phyloP scores from a whole-genome alignment of 2,329 filamentous ascomycete genomes.

The Ophiostoma himal-ulmi region DNA sequence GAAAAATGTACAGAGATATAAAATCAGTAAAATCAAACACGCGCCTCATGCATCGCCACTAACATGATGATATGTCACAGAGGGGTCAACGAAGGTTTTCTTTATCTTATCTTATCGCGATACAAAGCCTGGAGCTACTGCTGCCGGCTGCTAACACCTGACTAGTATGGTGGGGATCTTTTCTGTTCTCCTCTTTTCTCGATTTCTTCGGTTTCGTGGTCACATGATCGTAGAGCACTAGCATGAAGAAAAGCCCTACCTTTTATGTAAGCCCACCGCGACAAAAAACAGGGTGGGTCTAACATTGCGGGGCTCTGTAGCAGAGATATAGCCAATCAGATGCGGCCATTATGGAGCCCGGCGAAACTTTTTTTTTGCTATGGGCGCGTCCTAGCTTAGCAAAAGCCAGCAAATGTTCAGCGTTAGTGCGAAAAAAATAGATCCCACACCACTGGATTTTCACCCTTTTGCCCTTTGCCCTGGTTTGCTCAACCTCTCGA shows the following conservation, averaged over 20 bases:
- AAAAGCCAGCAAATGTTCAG: background rate
- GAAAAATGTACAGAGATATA: background rate
- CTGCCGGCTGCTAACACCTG: constrained; percentile 14
- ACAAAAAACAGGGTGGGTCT: background rate
- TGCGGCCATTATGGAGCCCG: background rate
- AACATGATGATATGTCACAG: constrained; percentile 7
- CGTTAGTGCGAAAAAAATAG: constrained; percentile 13
- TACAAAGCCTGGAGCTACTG: constrained; percentile 3
- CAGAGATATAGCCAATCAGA: background rate
- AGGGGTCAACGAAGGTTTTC: constrained; percentile 13
- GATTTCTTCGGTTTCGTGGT: background rate
- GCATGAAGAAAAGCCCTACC: background rate
- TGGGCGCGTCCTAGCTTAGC: background rate
- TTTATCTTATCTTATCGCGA: constrained; percentile 14
- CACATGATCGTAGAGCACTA: background rate
- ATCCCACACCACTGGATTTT: constrained; percentile 15
- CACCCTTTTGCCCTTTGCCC: constrained; percentile 4
- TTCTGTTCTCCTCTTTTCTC: background rate
- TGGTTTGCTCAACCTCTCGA: background rate
- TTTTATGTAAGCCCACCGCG: constrained; percentile 10
- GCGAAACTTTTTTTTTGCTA: constrained; percentile 11
- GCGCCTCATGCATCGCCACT: background rate
- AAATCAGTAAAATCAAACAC: background rate
- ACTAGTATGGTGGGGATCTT: background rate
- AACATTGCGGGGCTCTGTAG: background rate